Conservation (phyloP, 2,329 filamentous ascomycete genomes). For the Nemania sp. region DNA sequence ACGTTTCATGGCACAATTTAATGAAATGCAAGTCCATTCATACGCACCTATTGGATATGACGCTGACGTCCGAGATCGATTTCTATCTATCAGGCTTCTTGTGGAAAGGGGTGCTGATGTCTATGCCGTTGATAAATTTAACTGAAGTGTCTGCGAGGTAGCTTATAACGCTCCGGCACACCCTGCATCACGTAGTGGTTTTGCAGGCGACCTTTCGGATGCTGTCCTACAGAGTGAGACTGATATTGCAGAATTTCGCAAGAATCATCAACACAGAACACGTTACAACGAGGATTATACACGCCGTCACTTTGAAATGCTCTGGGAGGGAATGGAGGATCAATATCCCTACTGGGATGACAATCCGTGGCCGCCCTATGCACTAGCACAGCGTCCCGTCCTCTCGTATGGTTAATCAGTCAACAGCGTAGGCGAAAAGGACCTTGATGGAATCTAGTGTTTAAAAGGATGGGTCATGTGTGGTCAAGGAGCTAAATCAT, state of each 20-base stretch:
- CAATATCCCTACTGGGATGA: slow-evolving; percentile 28
- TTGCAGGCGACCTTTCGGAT: slow-evolving; percentile 21
- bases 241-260: neutral
- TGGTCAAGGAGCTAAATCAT: too few relatives aligned
- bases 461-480: too few relatives aligned
- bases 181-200: neutral
- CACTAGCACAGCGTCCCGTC: too few relatives aligned
- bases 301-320: slow-evolving; percentile 3
- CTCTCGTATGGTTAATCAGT: too few relatives aligned
- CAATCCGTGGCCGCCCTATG: neutral
- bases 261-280: neutral
- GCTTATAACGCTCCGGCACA: neutral
- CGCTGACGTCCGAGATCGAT: too few relatives aligned
- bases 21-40: neutral
- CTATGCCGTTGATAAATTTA: too few relatives aligned
- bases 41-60: too few relatives aligned
- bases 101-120: too few relatives aligned
- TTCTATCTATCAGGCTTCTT: too few relatives aligned
- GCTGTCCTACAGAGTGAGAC: slow-evolving; percentile 12
- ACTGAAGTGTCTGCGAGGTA: slow-evolving; percentile 11
- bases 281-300: neutral
- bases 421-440: too few relatives aligned
- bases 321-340: slow-evolving; percentile 18
- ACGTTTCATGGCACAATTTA: neutral
- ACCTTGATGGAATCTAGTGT: too few relatives aligned